Percentiles rank a stretch among this genome's conserved stretches.
These are phyloP conservation scores for Elsinoe fawcettii DNA, from an alignment of 2,329 filamentous ascomycete species.

Conservation along the genomic window DNA sequence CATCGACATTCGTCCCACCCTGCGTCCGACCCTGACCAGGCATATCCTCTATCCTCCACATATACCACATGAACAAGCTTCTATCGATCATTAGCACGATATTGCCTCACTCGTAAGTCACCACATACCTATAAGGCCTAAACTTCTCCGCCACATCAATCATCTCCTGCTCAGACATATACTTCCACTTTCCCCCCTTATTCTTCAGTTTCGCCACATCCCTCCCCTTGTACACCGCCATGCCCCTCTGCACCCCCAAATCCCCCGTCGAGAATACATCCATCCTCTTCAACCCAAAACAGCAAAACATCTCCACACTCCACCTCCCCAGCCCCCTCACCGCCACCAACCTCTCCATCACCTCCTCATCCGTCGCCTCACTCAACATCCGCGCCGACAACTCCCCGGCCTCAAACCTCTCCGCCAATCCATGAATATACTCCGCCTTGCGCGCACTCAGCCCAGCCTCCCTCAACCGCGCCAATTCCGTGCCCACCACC, in stretches of 20 bases:
- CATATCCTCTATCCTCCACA: slow-evolving; percentile 82
- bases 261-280: slow-evolving; percentile 92
- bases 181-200: slow-evolving; percentile 87
- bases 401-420: slow-evolving; percentile 69
- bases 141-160: slow-evolving; percentile 70
- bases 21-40: slow-evolving; percentile 5
- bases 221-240: slow-evolving; percentile 76
- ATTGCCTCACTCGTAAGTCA: not conserved
- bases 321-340: slow-evolving; percentile 81
- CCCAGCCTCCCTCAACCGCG: slow-evolving; percentile 70
- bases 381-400: slow-evolving; percentile 69
- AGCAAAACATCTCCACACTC: slow-evolving; percentile 98
- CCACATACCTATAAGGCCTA: slow-evolving; percentile 62
- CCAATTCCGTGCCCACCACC: slow-evolving; percentile 57
- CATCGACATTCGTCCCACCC: slow-evolving; percentile 46
- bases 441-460: slow-evolving; percentile 93
- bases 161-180: slow-evolving; percentile 95
- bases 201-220: slow-evolving; percentile 78
- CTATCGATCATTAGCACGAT: slow-evolving; percentile 35
- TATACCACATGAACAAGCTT: slow-evolving; percentile 96
- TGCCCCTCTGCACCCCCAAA: slow-evolving; percentile 85
- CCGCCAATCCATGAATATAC: slow-evolving; percentile 78
- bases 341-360: slow-evolving; percentile 72
- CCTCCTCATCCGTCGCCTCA: slow-evolving; percentile 73
- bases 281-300: slow-evolving; percentile 87